Conservation (phyloP, 2,329 filamentous ascomycete species). For the Ophiosphaerella narmari region DNA sequence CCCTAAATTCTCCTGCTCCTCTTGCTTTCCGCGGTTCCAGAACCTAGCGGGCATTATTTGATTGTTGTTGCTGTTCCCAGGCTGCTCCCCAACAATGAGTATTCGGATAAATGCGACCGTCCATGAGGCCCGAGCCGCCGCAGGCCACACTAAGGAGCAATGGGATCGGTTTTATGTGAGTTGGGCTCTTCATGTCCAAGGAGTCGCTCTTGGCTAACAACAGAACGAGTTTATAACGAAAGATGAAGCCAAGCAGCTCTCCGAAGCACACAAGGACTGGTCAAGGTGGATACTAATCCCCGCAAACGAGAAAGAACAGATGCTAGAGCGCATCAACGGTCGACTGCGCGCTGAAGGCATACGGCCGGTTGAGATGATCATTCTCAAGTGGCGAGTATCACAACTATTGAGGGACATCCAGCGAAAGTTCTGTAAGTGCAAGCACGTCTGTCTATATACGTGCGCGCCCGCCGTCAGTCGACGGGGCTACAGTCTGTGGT, state of each 20-base stretch:
- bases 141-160: constrained; percentile 44
- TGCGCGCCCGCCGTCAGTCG: constrained; percentile 18
- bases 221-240: constrained; percentile 43
- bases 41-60: constrained; percentile 29
- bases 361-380: constrained; percentile 44
- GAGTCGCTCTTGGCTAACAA: constrained; percentile 32
- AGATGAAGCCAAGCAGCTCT: constrained; percentile 43
- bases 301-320: constrained; percentile 43
- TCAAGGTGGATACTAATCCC: constrained; percentile 45
- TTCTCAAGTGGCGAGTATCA: constrained; percentile 45
- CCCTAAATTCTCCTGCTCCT: constrained; percentile 45
- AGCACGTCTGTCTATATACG: constrained; percentile 21
- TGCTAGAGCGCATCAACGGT: constrained; percentile 42
- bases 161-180: constrained; percentile 47
- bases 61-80: constrained; percentile 26
- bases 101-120: constrained; percentile 47
- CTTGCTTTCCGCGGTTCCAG: constrained; percentile 37
- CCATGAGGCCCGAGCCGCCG: constrained; percentile 40
- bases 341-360: constrained; percentile 42
- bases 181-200: constrained; percentile 6
- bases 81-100: constrained; percentile 36
- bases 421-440: constrained; percentile 44
- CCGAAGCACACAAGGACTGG: constrained; percentile 44
- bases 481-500: constrained; percentile 23
- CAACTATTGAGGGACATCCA: constrained; percentile 44